These are phyloP conservation scores for Fomes fomentarius DNA, from an alignment of 1,284 basidiomycete genomes.

Conservation along the genomic window DNA sequence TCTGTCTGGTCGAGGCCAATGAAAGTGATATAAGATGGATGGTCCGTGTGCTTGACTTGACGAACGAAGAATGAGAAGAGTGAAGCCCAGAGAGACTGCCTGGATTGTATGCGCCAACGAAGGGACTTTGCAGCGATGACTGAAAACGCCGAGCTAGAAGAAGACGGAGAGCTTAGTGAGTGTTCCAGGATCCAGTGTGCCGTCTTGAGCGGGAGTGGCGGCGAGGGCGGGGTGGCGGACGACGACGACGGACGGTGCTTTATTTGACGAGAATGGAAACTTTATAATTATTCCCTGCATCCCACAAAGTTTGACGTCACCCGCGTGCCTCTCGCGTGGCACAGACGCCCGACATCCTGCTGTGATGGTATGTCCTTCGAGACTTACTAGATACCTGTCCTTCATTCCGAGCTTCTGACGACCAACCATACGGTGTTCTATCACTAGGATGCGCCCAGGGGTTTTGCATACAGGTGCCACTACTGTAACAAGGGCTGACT, in stretches of 20 bases:
- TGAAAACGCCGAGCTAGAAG: not conserved
- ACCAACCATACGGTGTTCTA: no score
- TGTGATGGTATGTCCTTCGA: no score
- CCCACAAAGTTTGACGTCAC: conserved; percentile 6
- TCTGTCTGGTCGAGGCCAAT: not conserved
- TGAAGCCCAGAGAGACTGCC: not conserved
- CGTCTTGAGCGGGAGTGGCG: not conserved
- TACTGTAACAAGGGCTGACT: no score
- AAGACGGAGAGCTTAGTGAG: not conserved
- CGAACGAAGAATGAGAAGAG: not conserved
- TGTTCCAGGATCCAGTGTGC: not conserved
- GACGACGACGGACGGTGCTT: conserved; percentile 4
- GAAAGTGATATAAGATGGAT: not conserved
- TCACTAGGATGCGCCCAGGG: no score
- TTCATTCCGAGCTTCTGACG: no score
- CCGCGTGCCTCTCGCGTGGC: conserved; percentile 11
- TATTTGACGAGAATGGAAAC: conserved; percentile 13
- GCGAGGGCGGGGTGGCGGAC: not conserved
- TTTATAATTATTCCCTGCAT: conserved; percentile 1
- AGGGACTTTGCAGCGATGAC: not conserved
- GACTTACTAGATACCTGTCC: no score
- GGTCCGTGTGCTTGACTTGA: not conserved
- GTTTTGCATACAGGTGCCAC: no score
- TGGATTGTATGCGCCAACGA: not conserved
- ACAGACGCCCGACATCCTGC: not conserved